Percentiles rank a stretch among this genome's conserved stretches.
These are phyloP conservation scores for Orbilia javanica DNA, from an alignment of 2,329 filamentous ascomycete genomes.

Conservation along the genomic window DNA sequence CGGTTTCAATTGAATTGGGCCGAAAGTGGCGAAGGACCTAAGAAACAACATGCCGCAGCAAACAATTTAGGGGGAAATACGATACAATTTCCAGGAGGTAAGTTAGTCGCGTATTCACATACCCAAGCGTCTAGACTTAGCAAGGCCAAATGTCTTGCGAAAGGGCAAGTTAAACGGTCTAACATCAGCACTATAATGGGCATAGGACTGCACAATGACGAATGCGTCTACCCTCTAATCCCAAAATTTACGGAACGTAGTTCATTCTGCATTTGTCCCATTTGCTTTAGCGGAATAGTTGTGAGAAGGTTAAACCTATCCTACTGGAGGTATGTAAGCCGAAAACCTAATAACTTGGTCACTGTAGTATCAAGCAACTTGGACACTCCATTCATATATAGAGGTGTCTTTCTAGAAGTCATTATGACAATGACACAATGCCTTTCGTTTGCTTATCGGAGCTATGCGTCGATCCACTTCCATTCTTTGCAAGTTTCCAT, in stretches of 20 bases:
- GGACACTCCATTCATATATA: too few relatives aligned
- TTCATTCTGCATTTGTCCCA: neutral
- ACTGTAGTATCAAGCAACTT: too few relatives aligned
- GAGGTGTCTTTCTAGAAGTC: neutral
- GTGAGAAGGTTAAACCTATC: neutral
- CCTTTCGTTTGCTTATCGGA: neutral
- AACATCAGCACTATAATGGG: neutral
- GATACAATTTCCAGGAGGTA: too few relatives aligned
- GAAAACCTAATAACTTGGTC: too few relatives aligned
- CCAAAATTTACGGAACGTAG: neutral
- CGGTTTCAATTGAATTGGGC: too few relatives aligned
- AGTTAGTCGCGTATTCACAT: neutral
- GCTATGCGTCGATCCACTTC: neutral
- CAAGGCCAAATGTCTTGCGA: neutral
- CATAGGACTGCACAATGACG: neutral
- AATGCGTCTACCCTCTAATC: neutral
- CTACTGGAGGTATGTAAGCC: neutral
- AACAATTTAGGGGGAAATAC: too few relatives aligned
- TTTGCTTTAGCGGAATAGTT: neutral
- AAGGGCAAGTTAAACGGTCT: neutral
- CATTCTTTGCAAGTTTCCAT: neutral
- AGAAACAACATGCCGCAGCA: too few relatives aligned
- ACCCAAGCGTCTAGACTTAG: neutral
- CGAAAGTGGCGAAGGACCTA: too few relatives aligned
- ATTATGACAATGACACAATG: neutral